Percentiles rank a stretch among this genome's conserved stretches.
Conservation (phyloP, 768 basidiomycete genomes). For the Postia placenta region DNA sequence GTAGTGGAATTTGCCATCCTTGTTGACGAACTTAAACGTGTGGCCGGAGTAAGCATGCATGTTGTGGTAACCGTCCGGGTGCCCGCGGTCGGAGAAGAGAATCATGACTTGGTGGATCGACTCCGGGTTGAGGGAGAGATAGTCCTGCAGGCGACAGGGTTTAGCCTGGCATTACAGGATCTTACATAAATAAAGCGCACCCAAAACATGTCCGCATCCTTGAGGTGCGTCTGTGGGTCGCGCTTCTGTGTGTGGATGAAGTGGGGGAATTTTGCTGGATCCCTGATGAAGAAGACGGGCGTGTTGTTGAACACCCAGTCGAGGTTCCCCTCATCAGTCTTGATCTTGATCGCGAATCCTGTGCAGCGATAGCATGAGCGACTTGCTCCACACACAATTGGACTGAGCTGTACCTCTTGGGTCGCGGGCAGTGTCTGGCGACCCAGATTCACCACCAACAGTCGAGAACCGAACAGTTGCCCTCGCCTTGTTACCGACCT, state of each 20-base stretch:
- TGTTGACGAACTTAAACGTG: conserved; percentile 85
- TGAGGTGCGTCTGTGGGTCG: conserved; percentile 87
- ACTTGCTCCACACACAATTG: neutral
- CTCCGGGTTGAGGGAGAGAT: conserved; percentile 82
- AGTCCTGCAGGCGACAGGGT: conserved; percentile 51
- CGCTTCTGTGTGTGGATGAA: conserved; percentile 93
- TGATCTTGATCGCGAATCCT: conserved; percentile 88
- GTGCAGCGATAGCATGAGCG: neutral
- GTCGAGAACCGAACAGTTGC: conserved; percentile 89
- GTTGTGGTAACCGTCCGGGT: conserved; percentile 82
- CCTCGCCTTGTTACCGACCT: conserved; percentile 61
- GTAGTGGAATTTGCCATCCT: conserved; percentile 79
- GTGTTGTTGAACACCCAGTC: conserved; percentile 95
- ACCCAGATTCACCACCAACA: conserved; percentile 84
- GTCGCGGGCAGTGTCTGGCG: conserved; percentile 89
- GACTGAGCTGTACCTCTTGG: conserved; percentile 52
- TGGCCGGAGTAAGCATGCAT: conserved; percentile 94
- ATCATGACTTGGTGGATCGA: conserved; percentile 88
- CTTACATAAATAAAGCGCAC: conserved; percentile 27
- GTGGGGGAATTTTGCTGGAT: conserved; percentile 87
- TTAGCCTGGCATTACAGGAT: neutral
- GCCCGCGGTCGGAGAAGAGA: conserved; percentile 91
- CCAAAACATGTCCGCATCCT: conserved; percentile 85
- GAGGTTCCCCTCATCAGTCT: conserved; percentile 86
- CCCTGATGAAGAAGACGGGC: conserved; percentile 85